Conservation (phyloP, 495 filamentous ascomycete species). For the Copromyces sp. region DNA sequence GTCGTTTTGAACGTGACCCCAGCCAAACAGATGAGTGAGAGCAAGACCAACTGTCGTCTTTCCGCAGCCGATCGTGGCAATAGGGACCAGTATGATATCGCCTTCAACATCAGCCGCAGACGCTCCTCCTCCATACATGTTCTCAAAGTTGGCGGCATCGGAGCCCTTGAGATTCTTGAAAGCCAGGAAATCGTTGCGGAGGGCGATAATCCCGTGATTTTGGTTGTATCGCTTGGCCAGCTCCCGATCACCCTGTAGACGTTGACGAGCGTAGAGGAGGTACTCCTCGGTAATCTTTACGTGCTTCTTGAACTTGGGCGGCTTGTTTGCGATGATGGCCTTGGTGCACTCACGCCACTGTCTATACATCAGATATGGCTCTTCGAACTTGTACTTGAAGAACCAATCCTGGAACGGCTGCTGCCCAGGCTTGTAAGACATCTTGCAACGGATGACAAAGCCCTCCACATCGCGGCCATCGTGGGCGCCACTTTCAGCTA, state of each 20-base stretch:
- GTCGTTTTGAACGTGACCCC: conserved; percentile 95
- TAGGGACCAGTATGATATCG: conserved; percentile 70
- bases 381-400: conserved; percentile 99
- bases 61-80: conserved; percentile 89
- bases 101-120: conserved; percentile 35
- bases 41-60: conserved; percentile 91
- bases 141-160: conserved; percentile 46
- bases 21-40: conserved; percentile 71
- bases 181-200: conserved; percentile 78
- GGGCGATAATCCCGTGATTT: conserved; percentile 92
- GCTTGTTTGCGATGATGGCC: conserved; percentile 64
- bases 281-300: conserved; percentile 85
- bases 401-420: conserved; percentile 76
- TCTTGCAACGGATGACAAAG: conserved; percentile 88
- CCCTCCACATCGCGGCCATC: conserved; percentile 89
- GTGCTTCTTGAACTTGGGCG: conserved; percentile 76
- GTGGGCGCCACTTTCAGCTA: conserved; percentile 78
- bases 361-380: conserved; percentile 95
- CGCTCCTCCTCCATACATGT: conserved; percentile 13
- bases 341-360: conserved; percentile 99
- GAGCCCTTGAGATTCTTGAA: conserved; percentile 74
- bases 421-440: conserved; percentile 25
- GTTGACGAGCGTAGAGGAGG: conserved; percentile 63
- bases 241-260: conserved; percentile 53
- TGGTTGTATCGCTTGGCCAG: conserved; percentile 58